Evolutionary conservation across 2,329 filamentous ascomycete genomes (phyloP).

Genomic region (Polychaeton citri): DNA sequence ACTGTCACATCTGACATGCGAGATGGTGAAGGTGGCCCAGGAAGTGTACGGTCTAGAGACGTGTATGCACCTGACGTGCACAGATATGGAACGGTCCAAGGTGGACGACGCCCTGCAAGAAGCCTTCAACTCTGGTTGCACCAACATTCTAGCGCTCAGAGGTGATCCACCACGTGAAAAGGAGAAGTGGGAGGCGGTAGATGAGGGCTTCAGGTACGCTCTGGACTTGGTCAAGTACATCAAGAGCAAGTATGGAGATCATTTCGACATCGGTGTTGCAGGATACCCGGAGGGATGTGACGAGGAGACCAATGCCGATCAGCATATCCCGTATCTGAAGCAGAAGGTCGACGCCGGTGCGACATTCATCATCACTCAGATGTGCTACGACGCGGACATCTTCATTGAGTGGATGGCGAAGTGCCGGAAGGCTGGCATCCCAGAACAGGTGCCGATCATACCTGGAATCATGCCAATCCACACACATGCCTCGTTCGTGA

Average conservation of each 20-base stretch:
- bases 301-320: conserved; percentile 76
- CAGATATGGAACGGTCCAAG: conserved; percentile 88
- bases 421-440: conserved; percentile 71
- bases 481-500: conserved; percentile 84
- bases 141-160: conserved; percentile 86
- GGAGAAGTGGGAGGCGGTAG: conserved; percentile 81
- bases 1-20: conserved; percentile 81
- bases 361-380: conserved; percentile 92
- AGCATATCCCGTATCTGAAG: conserved; percentile 82
- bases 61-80: conserved; percentile 98
- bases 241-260: conserved; percentile 61
- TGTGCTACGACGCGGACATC: conserved; percentile 98
- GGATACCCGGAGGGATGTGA: conserved; percentile 94
- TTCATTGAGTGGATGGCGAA: conserved; percentile 84
- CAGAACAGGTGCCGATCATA: conserved; percentile 57
- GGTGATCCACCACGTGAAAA: conserved; percentile 89
- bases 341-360: conserved; percentile 93
- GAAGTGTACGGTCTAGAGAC: conserved; percentile 92
- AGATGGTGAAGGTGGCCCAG: conserved; percentile 95
- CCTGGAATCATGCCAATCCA: conserved; percentile 89
- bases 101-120: conserved; percentile 77
- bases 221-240: conserved; percentile 83
- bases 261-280: conserved; percentile 96
- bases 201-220: conserved; percentile 82
- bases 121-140: conserved; percentile 90